A percentile compares a stretch with the other conserved stretches of the same genome.
These are phyloP conservation scores for Cornus florida DNA, from an alignment of 148 eudicot species.

Conservation along the genomic window DNA sequence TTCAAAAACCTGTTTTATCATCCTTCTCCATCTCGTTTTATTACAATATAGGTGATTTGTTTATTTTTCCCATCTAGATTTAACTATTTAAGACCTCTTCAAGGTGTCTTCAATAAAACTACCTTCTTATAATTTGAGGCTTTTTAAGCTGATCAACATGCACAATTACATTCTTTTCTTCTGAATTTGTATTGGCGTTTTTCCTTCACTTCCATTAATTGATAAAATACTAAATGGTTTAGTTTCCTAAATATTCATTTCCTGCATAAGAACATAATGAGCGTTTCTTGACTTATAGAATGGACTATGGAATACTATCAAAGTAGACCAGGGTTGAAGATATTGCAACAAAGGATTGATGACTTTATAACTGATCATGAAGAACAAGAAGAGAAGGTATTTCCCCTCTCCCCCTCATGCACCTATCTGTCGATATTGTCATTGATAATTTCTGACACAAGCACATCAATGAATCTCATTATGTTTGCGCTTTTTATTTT, in stretches of 20 bases:
- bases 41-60: neutral
- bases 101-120: neutral
- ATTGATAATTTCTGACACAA: neutral
- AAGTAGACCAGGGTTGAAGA: constrained; percentile 70
- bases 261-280: neutral
- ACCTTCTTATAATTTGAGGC: neutral
- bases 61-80: neutral
- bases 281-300: constrained; percentile 40
- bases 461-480: neutral
- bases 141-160: neutral
- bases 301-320: constrained; percentile 70
- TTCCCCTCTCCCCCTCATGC: constrained; percentile 1
- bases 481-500: too few relatives aligned
- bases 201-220: neutral
- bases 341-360: constrained; percentile 75
- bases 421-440: neutral
- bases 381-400: constrained; percentile 72
- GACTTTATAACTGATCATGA: constrained; percentile 70
- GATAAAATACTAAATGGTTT: neutral
- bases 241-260: neutral
- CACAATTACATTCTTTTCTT: neutral
- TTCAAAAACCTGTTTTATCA: neutral
- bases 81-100: neutral
- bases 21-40: neutral
- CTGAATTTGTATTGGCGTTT: neutral